Conservation (phyloP, 2,329 filamentous ascomycete genomes). For the Arthroderma sp. region DNA sequence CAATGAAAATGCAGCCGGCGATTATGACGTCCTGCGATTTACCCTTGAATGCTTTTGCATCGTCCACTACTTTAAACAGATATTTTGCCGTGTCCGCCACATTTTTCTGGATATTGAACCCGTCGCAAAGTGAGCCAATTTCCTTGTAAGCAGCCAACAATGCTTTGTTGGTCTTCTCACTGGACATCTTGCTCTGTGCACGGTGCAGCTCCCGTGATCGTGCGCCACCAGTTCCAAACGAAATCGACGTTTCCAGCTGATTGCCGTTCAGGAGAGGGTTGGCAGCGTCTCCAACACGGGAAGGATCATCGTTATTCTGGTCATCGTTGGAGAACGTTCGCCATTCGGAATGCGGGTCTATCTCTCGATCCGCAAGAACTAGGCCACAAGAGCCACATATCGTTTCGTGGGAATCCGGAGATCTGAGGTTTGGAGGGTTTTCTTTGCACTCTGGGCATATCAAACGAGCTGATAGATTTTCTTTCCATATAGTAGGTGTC, state of each 20-base stretch:
- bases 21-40: slow-evolving; percentile 91
- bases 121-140: slow-evolving; percentile 77
- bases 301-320: slow-evolving; percentile 89
- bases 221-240: slow-evolving; percentile 60
- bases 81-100: slow-evolving; percentile 86
- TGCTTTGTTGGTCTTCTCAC: slow-evolving; percentile 71
- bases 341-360: slow-evolving; percentile 96
- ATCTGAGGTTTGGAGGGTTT: slow-evolving; percentile 77
- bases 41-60: slow-evolving; percentile 86
- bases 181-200: slow-evolving; percentile 66
- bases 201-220: slow-evolving; percentile 64
- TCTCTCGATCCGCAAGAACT: slow-evolving; percentile 78
- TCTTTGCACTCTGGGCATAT: slow-evolving; percentile 88
- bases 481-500: slow-evolving; percentile 46
- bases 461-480: slow-evolving; percentile 76
- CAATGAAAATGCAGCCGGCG: slow-evolving; percentile 93
- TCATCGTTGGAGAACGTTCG: slow-evolving; percentile 98
- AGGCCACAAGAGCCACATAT: slow-evolving; percentile 86
- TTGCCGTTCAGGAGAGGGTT: slow-evolving; percentile 84
- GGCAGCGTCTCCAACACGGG: slow-evolving; percentile 87
- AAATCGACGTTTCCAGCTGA: slow-evolving; percentile 78
- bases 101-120: slow-evolving; percentile 64
- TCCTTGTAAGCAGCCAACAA: slow-evolving; percentile 75
- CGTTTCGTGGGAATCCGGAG: slow-evolving; percentile 87
- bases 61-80: slow-evolving; percentile 87